Conservation (phyloP, 495 filamentous ascomycete genomes). For the Penicillium salamii region DNA sequence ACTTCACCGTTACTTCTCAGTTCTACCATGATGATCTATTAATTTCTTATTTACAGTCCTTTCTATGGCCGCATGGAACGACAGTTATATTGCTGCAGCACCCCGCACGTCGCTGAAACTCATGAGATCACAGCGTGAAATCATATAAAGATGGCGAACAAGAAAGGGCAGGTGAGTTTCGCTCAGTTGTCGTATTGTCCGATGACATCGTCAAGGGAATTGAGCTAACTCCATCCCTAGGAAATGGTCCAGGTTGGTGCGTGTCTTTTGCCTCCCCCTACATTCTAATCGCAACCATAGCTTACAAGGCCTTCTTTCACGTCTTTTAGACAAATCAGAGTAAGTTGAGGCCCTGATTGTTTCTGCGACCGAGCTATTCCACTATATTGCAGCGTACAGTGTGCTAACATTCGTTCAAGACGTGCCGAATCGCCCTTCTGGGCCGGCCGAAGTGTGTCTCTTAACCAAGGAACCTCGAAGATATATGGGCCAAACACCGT, state of each 20-base stretch:
- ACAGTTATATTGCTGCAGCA: constrained; percentile 9
- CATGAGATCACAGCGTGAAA: constrained; percentile 18
- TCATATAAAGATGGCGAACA: constrained; percentile 46
- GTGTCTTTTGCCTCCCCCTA: constrained; percentile 40
- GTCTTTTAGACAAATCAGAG: constrained; percentile 47
- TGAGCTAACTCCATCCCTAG: constrained; percentile 44
- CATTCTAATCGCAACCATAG: constrained; percentile 22
- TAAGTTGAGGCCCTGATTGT: constrained; percentile 30
- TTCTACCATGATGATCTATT: too few species aligned
- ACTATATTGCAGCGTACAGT: neutral
- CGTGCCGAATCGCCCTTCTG: constrained; percentile 88
- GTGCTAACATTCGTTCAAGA: constrained; percentile 36
- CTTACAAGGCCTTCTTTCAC: constrained; percentile 15
- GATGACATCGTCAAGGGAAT: neutral
- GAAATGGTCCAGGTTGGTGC: constrained; percentile 99
- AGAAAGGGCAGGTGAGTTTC: constrained; percentile 65
- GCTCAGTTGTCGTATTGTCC: too few species aligned
- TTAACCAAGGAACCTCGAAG: constrained; percentile 43
- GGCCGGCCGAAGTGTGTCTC: constrained; percentile 55
- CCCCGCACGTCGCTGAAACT: constrained; percentile 25
- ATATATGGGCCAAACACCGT: constrained; percentile 69
- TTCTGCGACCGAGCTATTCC: neutral
- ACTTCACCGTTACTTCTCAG: too few species aligned
- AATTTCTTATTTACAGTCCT: neutral
- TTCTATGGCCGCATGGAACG: constrained; percentile 20